Conservation (phyloP, 108 stramenopile genomes). For the Parmales sp. region DNA sequence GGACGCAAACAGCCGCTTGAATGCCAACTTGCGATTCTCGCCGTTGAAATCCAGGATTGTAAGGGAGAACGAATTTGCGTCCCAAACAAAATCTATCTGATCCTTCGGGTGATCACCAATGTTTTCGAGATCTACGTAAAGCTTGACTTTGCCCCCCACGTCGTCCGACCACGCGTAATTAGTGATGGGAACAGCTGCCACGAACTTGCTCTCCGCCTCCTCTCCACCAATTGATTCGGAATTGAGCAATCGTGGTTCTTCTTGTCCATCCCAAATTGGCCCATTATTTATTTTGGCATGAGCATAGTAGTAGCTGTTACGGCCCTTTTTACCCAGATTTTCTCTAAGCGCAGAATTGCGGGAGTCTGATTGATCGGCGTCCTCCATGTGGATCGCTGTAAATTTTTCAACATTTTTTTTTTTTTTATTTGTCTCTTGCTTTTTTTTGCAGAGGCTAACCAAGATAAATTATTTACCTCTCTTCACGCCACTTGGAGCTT, state of each 20-base stretch:
- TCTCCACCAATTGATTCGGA: neutral
- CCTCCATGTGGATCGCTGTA: too few species aligned
- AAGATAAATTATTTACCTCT: too few species aligned
- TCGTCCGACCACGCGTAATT: constrained; percentile 4
- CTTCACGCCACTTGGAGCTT: too few species aligned
- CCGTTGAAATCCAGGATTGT: neutral
- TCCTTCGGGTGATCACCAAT: neutral
- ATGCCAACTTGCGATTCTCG: constrained; percentile 5
- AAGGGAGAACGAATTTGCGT: neutral
- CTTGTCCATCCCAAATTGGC: neutral
- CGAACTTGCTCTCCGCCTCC: neutral
- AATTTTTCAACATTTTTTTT: too few species aligned
- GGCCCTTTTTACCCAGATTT: neutral
- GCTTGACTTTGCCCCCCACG: neutral
- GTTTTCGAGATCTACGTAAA: neutral
- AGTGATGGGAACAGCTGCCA: neutral
- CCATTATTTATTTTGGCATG: neutral
- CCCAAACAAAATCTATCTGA: neutral
- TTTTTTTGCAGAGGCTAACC: too few species aligned
- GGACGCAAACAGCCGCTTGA: neutral
- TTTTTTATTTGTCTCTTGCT: too few species aligned
- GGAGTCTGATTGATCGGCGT: too few species aligned
- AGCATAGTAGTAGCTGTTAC: constrained; percentile 5
- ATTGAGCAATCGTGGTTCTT: neutral
- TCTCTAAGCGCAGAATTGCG: neutral